Evolutionary conservation across 352 stramenopile genomes (phyloP).

Genomic region (Pythium aquatile): DNA sequence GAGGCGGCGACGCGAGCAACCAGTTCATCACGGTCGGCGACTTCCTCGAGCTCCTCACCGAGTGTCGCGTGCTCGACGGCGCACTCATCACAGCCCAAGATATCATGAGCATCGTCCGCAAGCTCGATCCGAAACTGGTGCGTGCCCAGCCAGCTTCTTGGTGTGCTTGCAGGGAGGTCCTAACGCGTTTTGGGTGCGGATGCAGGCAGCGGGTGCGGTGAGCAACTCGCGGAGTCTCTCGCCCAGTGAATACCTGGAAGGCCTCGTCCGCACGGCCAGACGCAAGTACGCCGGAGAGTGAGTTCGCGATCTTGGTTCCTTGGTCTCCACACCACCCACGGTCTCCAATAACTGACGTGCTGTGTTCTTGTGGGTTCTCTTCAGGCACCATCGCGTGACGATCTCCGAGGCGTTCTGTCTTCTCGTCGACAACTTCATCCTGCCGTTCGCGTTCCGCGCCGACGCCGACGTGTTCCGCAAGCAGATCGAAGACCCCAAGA

Average conservation of each 20-base stretch:
- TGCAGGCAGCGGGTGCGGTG: conserved; percentile 24
- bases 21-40: conserved; percentile 55
- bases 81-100: conserved; percentile 39
- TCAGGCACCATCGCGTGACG: conserved; percentile 55
- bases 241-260: conserved; percentile 67
- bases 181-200: conserved; percentile 20
- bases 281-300: conserved; percentile 69
- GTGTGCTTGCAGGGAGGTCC: not conserved
- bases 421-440: conserved; percentile 69
- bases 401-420: conserved; percentile 77
- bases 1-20: conserved; percentile 30
- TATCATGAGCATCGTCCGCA: conserved; percentile 40
- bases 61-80: conserved; percentile 65
- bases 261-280: conserved; percentile 50
- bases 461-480: conserved; percentile 73
- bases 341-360: not conserved
- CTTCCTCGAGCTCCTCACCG: conserved; percentile 53
- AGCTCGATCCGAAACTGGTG: conserved; percentile 50
- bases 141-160: conserved; percentile 13
- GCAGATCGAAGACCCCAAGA: conserved; percentile 67
- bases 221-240: conserved; percentile 44
- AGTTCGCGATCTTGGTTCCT: not conserved
- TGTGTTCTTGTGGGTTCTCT: not conserved
- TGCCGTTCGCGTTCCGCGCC: conserved; percentile 70
- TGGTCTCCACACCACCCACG: not conserved